Base-by-base conservation (phyloP, 176 grass and related monocot species). In the Cymbopogon citratus region DNA sequence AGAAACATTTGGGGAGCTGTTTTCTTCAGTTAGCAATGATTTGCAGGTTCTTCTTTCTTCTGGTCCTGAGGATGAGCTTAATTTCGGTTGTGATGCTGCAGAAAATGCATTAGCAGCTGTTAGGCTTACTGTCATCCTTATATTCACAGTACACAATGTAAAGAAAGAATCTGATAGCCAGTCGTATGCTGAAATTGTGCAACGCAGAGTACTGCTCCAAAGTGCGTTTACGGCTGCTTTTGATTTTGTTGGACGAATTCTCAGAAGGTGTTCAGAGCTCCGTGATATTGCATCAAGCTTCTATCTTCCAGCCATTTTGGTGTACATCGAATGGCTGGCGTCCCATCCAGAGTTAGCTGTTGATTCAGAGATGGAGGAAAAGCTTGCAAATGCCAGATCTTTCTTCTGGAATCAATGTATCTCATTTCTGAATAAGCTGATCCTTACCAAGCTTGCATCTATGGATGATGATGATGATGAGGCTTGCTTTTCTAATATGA, bases 361-460 rank as follows among this genome's bases (percentile, higher is more conserved):
- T 52, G 69, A 87, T 74, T 87, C 84, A 71, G 86, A 91, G 45
- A 89, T 89, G 81, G 92, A 92, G 19, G 92, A 98, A 90, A 92
- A 91, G 19, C 92, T 90, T 85, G 85, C 80, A 0, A 81, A 40
- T 85, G 95, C 95, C 28, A 85, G 90, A 80, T 87, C 66, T 29
- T 94, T 98, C 84, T 98, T 98, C 54, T 98, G 95, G 95, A 92
- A 86, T 71, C 92, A 98, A 71, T 94, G 74, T 78, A 67, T 94
- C n/a, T 82, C 70, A 45, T 90, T 98, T 77, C 81, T 94, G 88
- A 98, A 94, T 80, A 94, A 87, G 63, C 81, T 98, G 64, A 88
- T 92, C 56, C 78, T 85, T 41, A 92, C 95, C 8, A 80, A 80
- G 24, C 72, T 98, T 69, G 81, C 84, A 57, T 85, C 86, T 67